Percentiles rank a stretch among this genome's conserved stretches.
Conservation (phyloP, 331 rosid genomes). For the Spiraea crenata region DNA sequence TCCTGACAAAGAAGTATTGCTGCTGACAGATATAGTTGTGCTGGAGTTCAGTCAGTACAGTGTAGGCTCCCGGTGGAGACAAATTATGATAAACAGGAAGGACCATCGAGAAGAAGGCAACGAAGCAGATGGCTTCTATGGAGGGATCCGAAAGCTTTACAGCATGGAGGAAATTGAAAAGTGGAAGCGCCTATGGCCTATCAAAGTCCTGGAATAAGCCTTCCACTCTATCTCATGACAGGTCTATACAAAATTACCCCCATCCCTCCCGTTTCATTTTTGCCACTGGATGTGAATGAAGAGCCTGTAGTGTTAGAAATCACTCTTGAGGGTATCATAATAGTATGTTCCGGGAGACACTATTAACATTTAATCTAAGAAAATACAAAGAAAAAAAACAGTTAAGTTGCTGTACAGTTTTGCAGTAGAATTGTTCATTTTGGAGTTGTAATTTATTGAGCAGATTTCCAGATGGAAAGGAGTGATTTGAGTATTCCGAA, state of each 20-base stretch:
- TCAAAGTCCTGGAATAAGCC: constrained; percentile 41
- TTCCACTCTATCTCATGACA: neutral
- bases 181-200: constrained; percentile 77
- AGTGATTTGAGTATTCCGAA: no score
- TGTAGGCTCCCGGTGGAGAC: constrained; percentile 79
- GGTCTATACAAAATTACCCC: neutral
- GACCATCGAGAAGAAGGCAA: constrained; percentile 77
- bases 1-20: constrained; percentile 16
- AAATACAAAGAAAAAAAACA: no score
- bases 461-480: no score
- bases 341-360: neutral
- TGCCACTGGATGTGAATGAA: constrained; percentile 17
- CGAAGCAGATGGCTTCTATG: constrained; percentile 73
- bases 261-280: neutral
- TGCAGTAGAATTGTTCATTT: no score
- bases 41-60: constrained; percentile 85
- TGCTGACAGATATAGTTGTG: constrained; percentile 55
- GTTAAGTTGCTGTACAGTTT: no score
- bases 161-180: constrained; percentile 52
- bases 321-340: constrained; percentile 14
- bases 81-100: constrained; percentile 52
- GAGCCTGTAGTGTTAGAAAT: constrained; percentile 23
- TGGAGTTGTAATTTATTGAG: no score
- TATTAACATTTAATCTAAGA: no score
- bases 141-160: constrained; percentile 78